Evolutionary conservation across 1,139 yeast genomes (phyloP).

Genomic region (Hyphopichia buzzinii): DNA sequence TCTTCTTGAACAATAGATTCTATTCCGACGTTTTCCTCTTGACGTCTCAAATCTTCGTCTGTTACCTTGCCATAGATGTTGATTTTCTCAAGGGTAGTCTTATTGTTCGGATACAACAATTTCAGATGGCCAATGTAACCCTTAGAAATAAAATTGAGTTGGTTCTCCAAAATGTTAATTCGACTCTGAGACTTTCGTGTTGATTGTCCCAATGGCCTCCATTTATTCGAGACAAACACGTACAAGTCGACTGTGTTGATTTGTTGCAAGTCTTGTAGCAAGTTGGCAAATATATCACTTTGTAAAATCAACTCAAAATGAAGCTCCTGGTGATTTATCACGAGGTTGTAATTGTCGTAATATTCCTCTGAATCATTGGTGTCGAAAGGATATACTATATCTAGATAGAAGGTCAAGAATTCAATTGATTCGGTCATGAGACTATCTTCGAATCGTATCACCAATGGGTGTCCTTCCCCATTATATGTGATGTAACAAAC

Average conservation of each 20-base stretch:
- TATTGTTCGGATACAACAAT: conserved; percentile 63
- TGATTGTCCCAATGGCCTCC: conserved; percentile 11
- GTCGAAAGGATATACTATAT: conserved; percentile 32
- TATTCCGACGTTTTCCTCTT: neutral
- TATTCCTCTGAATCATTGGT: conserved; percentile 24
- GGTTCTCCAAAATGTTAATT: conserved; percentile 18
- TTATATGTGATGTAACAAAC: conserved; percentile 40
- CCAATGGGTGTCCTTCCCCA: conserved; percentile 64
- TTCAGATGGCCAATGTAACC: conserved; percentile 72
- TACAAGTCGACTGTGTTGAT: conserved; percentile 60
- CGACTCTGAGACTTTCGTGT: neutral
- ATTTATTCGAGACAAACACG: conserved; percentile 36
- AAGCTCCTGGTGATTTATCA: conserved; percentile 49
- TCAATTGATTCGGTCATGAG: conserved; percentile 70
- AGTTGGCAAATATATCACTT: conserved; percentile 62
- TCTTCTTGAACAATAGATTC: neutral
- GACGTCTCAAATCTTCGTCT: conserved; percentile 5
- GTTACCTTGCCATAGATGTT: conserved; percentile 15
- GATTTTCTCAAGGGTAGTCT: conserved; percentile 54
- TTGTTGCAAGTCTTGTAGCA: conserved; percentile 66
- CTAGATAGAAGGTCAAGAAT: conserved; percentile 57
- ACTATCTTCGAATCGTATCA: conserved; percentile 69
- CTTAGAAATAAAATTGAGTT: conserved; percentile 56
- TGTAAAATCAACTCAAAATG: conserved; percentile 65
- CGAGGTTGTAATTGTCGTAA: conserved; percentile 23